Percentiles rank a stretch among this genome's conserved stretches.
Evolutionary conservation across 495 filamentous ascomycete species (phyloP).

Genomic region (Hypoxylon fuscum): DNA sequence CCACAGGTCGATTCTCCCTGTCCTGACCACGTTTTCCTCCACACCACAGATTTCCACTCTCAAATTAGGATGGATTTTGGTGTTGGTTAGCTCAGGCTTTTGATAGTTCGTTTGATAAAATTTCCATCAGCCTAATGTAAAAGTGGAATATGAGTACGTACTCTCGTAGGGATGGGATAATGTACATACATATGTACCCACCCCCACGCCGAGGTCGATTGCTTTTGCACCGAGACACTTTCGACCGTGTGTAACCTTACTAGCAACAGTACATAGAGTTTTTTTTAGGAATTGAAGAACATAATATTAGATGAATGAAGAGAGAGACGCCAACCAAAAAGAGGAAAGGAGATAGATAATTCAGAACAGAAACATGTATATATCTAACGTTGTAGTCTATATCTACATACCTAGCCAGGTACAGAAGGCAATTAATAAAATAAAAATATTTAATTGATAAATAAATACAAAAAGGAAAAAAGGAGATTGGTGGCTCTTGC

Average conservation of each 20-base stretch:
- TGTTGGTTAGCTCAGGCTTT: slow-evolving; percentile 39
- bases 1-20: slow-evolving; percentile 26
- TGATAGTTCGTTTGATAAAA: slow-evolving; percentile 36
- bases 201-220: slow-evolving; percentile 30
- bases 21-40: slow-evolving; percentile 38
- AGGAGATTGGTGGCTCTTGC: background rate
- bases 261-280: background rate
- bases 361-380: too few species aligned
- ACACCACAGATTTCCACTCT: slow-evolving; percentile 24
- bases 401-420: too few species aligned
- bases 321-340: background rate
- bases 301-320: background rate
- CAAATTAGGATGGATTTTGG: slow-evolving; percentile 24
- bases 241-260: slow-evolving; percentile 1
- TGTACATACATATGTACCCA: slow-evolving; percentile 16
- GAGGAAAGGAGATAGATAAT: too few species aligned
- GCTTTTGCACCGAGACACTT: slow-evolving; percentile 23
- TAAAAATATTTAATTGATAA: too few species aligned
- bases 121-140: slow-evolving; percentile 40
- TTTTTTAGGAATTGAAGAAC: slow-evolving; percentile 1
- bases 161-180: background rate
- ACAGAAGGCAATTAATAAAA: too few species aligned
- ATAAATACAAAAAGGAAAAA: slow-evolving; percentile 1
- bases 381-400: too few species aligned
- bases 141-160: slow-evolving; percentile 18